phyloP scores from a whole-genome alignment of 257 asterid genomes.

The Plantago elongata region DNA sequence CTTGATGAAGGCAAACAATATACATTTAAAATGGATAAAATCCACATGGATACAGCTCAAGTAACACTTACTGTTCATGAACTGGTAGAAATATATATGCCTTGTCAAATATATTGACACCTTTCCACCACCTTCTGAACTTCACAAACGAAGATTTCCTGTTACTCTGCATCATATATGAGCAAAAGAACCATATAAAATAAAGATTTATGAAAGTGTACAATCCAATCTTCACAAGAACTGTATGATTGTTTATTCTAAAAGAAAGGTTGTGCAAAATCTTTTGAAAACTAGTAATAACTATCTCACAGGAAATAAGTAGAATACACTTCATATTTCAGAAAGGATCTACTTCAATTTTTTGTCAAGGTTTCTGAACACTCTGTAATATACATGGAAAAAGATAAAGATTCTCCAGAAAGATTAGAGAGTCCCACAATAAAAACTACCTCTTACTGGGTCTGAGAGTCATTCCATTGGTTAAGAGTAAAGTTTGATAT shows the following conservation, averaged over 20 bases:
- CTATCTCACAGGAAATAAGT: too few species aligned
- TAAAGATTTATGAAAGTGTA: conserved; percentile 12
- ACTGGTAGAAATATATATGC: conserved; percentile 83
- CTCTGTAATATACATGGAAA: too few species aligned
- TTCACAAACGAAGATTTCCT: conserved; percentile 56
- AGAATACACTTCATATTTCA: too few species aligned
- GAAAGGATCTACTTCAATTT: too few species aligned
- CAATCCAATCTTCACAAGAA: conserved; percentile 12
- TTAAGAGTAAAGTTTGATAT: too few species aligned
- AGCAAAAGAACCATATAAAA: not conserved
- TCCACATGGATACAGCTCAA: conserved; percentile 9
- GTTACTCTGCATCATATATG: conserved; percentile 39
- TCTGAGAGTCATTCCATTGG: too few species aligned
- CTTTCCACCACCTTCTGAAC: conserved; percentile 99
- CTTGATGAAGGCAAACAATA: not conserved
- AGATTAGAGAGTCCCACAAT: too few species aligned
- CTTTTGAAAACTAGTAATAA: too few species aligned
- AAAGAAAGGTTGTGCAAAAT: too few species aligned
- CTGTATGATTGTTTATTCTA: not conserved
- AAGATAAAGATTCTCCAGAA: too few species aligned
- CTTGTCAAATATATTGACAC: conserved; percentile 84
- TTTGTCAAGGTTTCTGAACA: too few species aligned
- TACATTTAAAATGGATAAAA: not conserved
- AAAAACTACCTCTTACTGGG: too few species aligned
- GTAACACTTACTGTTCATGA: conserved; percentile 67